Conservation (phyloP, 371 early-diverging fungal genomes). For the Synchytrium microbalum region DNA sequence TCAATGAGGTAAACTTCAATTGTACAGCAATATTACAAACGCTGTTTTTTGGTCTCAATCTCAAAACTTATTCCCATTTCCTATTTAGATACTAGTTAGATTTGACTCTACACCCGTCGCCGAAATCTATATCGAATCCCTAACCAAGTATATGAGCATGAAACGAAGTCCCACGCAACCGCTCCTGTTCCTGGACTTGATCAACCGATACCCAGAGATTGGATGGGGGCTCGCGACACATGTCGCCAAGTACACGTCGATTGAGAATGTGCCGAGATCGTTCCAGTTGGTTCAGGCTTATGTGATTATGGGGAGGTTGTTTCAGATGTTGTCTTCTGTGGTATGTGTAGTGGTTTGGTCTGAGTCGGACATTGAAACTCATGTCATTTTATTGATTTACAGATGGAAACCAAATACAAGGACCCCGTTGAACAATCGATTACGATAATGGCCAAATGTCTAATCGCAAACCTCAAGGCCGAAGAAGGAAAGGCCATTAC, state of each 20-base stretch:
- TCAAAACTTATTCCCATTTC: neutral
- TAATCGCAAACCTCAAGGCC: constrained; percentile 2
- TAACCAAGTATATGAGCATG: constrained; percentile 57
- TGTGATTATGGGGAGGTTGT: constrained; percentile 36
- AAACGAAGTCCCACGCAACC: constrained; percentile 59
- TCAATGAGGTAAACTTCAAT: neutral
- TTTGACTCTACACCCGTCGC: neutral
- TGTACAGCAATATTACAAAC: neutral
- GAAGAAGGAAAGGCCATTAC: constrained; percentile 10
- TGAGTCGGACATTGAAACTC: constrained; percentile 9
- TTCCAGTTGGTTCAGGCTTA: constrained; percentile 59
- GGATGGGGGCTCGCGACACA: constrained; percentile 40
- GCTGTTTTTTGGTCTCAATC: too few relatives aligned
- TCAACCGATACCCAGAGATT: constrained; percentile 52
- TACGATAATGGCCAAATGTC: neutral
- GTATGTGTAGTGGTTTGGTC: neutral
- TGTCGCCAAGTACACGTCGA: constrained; percentile 43
- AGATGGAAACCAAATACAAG: constrained; percentile 6
- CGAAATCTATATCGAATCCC: constrained; percentile 28
- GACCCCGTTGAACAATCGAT: neutral
- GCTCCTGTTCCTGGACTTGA: constrained; percentile 53
- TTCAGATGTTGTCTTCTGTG: constrained; percentile 15
- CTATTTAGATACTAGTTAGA: constrained; percentile 13
- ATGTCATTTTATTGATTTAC: constrained; percentile 9
- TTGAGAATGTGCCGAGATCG: constrained; percentile 49